Base-by-base conservation (phyloP, 768 basidiomycete species). In the Amanita exitialis region DNA sequence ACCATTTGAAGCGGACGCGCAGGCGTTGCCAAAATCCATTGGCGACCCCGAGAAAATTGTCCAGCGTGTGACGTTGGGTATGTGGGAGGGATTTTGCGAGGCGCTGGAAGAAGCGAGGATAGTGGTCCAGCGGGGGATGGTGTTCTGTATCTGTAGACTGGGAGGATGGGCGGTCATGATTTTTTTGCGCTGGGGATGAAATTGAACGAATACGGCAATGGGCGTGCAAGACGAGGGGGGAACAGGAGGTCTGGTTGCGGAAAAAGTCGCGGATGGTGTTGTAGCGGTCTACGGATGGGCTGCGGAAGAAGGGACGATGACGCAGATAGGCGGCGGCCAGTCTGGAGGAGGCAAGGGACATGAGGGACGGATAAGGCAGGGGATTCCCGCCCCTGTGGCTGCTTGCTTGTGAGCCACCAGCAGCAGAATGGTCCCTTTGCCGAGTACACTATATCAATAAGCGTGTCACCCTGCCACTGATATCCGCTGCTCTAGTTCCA, bases 1-100 rank as follows among this genome's bases (percentile, higher is more conserved):
- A 87, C 96, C 96, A 99, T 63, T 92, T 92, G 71, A 97, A 90
- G n/a, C 91, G 79, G 57, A 98, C 87, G 18, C 84, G 78, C 20
- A 86, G 65, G 2, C 96, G 81, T 57, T 95, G 79, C 83, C 92
- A 92, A 64, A 94, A 93, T n/a, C 85, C 83, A 27, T 77, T 86
- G 3, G 94, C 84, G 3, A 90, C 85, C 16, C 78, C 80, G 32
- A 98, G 75, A 53, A 98, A 83, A 62, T 97, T 90, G 41, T 96
- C 93, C 38, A 84, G 80, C 0, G 90, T 89, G 0, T 93, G 95
- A 34, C 86, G 73, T 55, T 80, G 82, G 44, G 79, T 71, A 59
- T 83, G 84, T 3, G 90, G 91, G 18, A 92, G 70, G 23, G 86
- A 85, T 55, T 78, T 63, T 0, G 89, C 89, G 6, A 93, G 74